Evolutionary conservation across 805 yeast species (phyloP).

Genomic region (Candida morakotiae): DNA sequence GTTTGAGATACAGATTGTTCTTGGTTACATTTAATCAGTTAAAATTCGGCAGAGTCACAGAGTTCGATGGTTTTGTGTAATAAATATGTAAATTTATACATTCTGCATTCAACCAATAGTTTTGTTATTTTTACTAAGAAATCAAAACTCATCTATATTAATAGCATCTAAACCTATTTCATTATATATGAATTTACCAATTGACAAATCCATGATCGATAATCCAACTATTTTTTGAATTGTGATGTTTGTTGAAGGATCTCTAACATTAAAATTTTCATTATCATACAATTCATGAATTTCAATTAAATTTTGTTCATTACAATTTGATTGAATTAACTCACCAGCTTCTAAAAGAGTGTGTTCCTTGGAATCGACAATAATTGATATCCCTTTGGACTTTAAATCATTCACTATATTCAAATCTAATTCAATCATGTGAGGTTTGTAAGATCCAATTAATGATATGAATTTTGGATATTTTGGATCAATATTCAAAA

Average conservation of each 20-base stretch:
- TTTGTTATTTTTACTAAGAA: background rate
- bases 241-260: slow-evolving; percentile 25
- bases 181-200: slow-evolving; percentile 33
- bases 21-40: no score
- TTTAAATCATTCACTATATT: slow-evolving; percentile 33
- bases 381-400: slow-evolving; percentile 34
- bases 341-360: slow-evolving; percentile 64
- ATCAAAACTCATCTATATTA: slow-evolving; percentile 9
- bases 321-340: slow-evolving; percentile 43
- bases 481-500: slow-evolving; percentile 24
- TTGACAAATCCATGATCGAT: slow-evolving; percentile 59
- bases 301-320: slow-evolving; percentile 40
- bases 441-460: slow-evolving; percentile 67
- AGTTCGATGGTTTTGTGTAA: background rate
- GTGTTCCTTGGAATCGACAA: slow-evolving; percentile 60
- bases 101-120: background rate
- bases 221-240: slow-evolving; percentile 58
- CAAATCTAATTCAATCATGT: slow-evolving; percentile 59
- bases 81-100: background rate
- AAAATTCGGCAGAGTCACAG: no score
- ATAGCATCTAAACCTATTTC: slow-evolving; percentile 12
- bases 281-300: slow-evolving; percentile 34
- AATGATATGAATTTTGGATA: slow-evolving; percentile 44
- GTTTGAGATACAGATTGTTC: background rate
- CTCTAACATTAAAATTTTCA: background rate